Evolutionary conservation across 768 basidiomycete species (phyloP).

Genomic region (Cyathus striatus): DNA sequence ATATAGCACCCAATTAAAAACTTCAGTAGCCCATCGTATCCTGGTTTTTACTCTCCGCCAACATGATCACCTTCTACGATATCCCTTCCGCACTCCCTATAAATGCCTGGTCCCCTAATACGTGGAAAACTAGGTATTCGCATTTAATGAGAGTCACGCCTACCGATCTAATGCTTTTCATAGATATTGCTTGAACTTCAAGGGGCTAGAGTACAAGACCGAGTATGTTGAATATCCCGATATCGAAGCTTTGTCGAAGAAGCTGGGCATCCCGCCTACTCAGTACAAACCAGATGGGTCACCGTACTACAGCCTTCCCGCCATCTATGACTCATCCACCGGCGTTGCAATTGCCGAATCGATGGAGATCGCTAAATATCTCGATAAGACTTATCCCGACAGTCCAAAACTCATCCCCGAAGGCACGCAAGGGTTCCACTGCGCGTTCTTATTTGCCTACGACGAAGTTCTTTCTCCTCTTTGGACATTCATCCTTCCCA

Average conservation of each 20-base stretch:
- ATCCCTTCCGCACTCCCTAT: slow-evolving; percentile 18
- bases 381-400: slow-evolving; percentile 44
- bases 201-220: slow-evolving; percentile 35
- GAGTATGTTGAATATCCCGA: slow-evolving; percentile 50
- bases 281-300: slow-evolving; percentile 21
- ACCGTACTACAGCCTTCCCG: slow-evolving; percentile 40
- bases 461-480: slow-evolving; percentile 9
- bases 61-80: slow-evolving; percentile 29
- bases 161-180: not conserved
- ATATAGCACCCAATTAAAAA: too few species aligned
- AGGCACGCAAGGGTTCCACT: slow-evolving; percentile 32
- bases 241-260: slow-evolving; percentile 28
- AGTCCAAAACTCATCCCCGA: slow-evolving; percentile 31
- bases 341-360: slow-evolving; percentile 35
- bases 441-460: slow-evolving; percentile 24
- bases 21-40: too few species aligned
- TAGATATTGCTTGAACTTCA: slow-evolving; percentile 30
- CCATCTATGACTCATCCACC: slow-evolving; percentile 42
- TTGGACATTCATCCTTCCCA: slow-evolving; percentile 13
- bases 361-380: slow-evolving; percentile 39
- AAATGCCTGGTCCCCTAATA: slow-evolving; percentile 23
- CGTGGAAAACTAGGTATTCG: slow-evolving; percentile 21
- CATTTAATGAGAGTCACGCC: not conserved
- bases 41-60: too few species aligned
- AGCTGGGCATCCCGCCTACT: slow-evolving; percentile 32